Base-by-base conservation (phyloP, 2,329 filamentous ascomycete genomes). In the Massarina eburnea region DNA sequence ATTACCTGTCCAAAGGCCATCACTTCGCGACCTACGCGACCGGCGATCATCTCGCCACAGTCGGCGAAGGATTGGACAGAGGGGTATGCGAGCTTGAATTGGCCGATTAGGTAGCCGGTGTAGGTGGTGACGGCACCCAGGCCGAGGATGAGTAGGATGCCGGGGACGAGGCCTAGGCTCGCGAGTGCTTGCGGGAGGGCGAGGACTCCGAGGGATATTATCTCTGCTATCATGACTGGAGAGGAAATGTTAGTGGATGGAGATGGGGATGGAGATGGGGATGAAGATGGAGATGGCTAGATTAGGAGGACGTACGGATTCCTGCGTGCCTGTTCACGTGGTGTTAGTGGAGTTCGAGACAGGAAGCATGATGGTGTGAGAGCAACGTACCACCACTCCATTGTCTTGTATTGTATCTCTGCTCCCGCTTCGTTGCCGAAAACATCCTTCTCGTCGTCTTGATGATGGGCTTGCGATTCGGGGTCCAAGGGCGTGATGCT, bases 41-140 rank as follows among this genome's bases (percentile, higher is more conserved):
- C 86, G 46, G 76, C 74, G 39, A 89, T 72, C 38, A 88, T 73
- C 35, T 78, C 73, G 2, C 83, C 85, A 12, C 83, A 85, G 57
- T 89, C 86, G 18, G 84, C 82, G 62, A 88, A 87, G 58, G 81
- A 83, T 33, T 80, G 77, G 39, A 88, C 76, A 12, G 81, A 71
- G 2, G 84, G 83, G 57, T 79, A 77, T 34, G 63, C 68, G 43
- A 77, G 65, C 55, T 81, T 81, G 69, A 84, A 81, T 56, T 82
- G 77, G 15, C 79, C 81, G 38, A 85, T 76, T 4, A 84, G 74
- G 55, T 77, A 82, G 36, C 81, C 80, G 2, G 80, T 82, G 58
- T 83, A 84, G n/a, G 76, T 80, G 2, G 81, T 74, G 8, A 84
- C 61, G 20, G 79, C 41, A 19, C 82, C 80, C 9, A 84, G 66